Evolutionary conservation across 139 green algal species (phyloP).

Genomic region (Micromonas commoda): DNA sequence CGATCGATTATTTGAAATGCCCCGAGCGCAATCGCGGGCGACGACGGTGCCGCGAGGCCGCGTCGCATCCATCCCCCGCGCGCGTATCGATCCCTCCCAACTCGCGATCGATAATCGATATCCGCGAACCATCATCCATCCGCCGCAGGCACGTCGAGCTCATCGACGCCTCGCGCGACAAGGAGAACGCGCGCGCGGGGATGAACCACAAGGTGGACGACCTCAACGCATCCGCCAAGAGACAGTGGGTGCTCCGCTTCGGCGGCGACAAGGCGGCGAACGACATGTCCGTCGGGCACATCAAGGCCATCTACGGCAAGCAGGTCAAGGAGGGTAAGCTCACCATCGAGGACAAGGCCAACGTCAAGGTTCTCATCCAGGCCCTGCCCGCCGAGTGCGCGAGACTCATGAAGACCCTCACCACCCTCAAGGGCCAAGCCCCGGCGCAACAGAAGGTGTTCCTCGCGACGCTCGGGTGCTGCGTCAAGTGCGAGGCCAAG

Average conservation of each 20-base stretch:
- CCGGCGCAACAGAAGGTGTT: background rate
- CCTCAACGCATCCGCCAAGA: background rate
- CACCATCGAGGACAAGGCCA: background rate
- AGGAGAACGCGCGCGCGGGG: background rate
- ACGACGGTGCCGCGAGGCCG: too few species aligned
- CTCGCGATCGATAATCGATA: background rate
- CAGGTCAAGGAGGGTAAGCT: slow-evolving; percentile 11
- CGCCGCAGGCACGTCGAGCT: background rate
- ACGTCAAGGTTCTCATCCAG: background rate
- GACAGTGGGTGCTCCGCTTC: background rate
- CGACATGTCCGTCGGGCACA: background rate
- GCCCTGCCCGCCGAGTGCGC: background rate
- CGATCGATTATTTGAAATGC: background rate
- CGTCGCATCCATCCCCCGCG: background rate
- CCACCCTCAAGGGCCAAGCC: background rate
- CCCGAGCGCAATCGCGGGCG: background rate
- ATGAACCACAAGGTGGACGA: background rate
- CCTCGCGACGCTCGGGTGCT: background rate
- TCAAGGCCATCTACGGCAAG: slow-evolving; percentile 18
- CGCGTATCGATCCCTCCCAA: background rate
- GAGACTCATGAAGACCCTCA: slow-evolving; percentile 5
- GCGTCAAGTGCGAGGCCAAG: background rate
- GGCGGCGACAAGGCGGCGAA: background rate
- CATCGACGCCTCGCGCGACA: background rate
- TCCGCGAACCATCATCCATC: background rate